Conservation (phyloP, 331 rosid genomes). For the Pyrus hybrid region DNA sequence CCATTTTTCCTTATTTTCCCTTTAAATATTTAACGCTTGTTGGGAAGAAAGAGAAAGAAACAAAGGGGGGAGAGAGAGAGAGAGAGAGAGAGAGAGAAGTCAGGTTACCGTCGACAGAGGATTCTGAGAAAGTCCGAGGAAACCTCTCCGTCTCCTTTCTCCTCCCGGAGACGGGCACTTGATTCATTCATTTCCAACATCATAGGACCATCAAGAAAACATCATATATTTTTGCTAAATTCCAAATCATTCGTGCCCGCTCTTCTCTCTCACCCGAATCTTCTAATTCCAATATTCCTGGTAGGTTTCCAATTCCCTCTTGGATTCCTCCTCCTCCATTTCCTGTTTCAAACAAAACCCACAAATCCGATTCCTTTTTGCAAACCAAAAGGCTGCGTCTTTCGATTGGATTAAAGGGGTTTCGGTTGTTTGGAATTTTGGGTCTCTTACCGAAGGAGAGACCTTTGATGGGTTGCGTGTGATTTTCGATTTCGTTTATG, state of each 20-base stretch:
- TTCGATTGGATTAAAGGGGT: not conserved
- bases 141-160: constrained; percentile 9
- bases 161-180: constrained; percentile 30
- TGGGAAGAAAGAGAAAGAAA: not conserved
- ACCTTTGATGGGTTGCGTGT: not conserved
- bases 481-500: too few relatives aligned
- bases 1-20: not conserved
- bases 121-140: constrained; percentile 16
- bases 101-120: not conserved
- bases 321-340: not conserved
- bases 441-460: not conserved
- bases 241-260: constrained; percentile 1
- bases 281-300: not conserved
- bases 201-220: not conserved
- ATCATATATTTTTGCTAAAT: not conserved
- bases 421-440: not conserved
- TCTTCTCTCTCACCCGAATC: constrained; percentile 12
- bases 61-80: not conserved
- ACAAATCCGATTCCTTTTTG: not conserved
- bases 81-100: not conserved
- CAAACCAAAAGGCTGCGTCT: not conserved
- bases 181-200: not conserved
- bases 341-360: not conserved
- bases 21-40: not conserved
- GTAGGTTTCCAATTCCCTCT: not conserved